Conservation (phyloP, 441 rosid genomes). For the Pelargonium citronellum region DNA sequence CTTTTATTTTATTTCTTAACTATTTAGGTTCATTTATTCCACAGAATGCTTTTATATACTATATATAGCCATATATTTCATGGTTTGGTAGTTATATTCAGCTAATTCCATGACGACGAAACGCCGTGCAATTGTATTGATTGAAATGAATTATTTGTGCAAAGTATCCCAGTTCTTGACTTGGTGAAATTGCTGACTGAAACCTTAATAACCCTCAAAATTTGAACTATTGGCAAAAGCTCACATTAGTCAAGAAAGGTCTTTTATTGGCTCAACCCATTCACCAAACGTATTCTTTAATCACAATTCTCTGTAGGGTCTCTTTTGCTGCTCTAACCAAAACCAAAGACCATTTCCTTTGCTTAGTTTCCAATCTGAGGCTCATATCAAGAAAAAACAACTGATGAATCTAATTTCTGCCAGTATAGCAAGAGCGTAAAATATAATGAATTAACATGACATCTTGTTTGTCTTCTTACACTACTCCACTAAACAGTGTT, state of each 20-base stretch:
- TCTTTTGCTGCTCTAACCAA: slow-evolving; percentile 4
- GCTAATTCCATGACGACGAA: no score
- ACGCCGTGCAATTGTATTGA: no score
- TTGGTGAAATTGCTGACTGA: no score
- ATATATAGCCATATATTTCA: no score
- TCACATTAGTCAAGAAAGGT: background rate
- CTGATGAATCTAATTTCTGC: background rate
- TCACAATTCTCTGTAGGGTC: background rate
- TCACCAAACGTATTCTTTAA: background rate
- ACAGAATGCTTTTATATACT: no score
- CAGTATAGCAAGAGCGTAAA: background rate
- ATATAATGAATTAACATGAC: slow-evolving; percentile 2
- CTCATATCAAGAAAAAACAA: background rate
- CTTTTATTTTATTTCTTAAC: no score
- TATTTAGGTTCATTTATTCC: no score
- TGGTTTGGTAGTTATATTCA: no score
- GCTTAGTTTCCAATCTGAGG: background rate
- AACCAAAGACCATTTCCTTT: background rate
- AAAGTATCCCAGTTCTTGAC: no score
- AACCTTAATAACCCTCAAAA: background rate
- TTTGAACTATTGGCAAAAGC: background rate
- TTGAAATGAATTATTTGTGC: no score
- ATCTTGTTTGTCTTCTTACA: background rate
- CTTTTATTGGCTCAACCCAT: background rate
- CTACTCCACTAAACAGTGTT: background rate